These are phyloP conservation scores for Cryptosporidium muris DNA, from an alignment of 169 alveolate species.

Conservation along the genomic window DNA sequence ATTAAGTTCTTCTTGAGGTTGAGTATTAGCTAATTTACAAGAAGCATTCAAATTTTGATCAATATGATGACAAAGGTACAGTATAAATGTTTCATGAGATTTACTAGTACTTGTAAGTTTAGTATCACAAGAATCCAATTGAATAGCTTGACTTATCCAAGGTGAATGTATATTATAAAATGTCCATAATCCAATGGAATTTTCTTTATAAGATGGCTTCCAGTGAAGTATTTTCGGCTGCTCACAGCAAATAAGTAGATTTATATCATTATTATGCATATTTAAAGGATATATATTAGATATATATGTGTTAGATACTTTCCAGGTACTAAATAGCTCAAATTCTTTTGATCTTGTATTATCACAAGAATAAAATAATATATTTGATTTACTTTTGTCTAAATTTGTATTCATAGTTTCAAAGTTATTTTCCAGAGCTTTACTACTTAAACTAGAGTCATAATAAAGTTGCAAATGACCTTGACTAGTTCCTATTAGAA, in stretches of 20 bases:
- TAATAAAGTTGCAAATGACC: conserved; percentile 49
- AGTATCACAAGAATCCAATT: not conserved
- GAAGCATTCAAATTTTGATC: no score
- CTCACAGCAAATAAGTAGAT: conserved; percentile 59
- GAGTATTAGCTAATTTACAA: not conserved
- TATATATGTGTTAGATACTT: conserved; percentile 24
- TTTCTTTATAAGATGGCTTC: not conserved
- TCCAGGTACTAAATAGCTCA: conserved; percentile 50
- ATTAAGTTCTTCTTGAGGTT: conserved; percentile 1
- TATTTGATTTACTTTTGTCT: not conserved
- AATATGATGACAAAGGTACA: conserved; percentile 9
- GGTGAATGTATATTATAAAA: conserved; percentile 61
- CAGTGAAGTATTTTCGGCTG: conserved; percentile 54
- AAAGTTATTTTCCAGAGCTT: not conserved
- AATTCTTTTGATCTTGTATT: not conserved
- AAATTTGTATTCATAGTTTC: not conserved
- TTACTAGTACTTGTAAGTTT: not conserved
- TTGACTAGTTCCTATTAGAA: conserved; percentile 46
- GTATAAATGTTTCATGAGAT: not conserved
- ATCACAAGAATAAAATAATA: not conserved
- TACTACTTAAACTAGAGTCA: not conserved
- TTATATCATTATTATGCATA: conserved; percentile 26
- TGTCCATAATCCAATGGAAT: conserved; percentile 54
- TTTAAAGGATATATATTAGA: conserved; percentile 22
- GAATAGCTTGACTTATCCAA: conserved; percentile 6